phyloP scores from a whole-genome alignment of 441 rosid genomes.

The Gossypium trilobum region DNA sequence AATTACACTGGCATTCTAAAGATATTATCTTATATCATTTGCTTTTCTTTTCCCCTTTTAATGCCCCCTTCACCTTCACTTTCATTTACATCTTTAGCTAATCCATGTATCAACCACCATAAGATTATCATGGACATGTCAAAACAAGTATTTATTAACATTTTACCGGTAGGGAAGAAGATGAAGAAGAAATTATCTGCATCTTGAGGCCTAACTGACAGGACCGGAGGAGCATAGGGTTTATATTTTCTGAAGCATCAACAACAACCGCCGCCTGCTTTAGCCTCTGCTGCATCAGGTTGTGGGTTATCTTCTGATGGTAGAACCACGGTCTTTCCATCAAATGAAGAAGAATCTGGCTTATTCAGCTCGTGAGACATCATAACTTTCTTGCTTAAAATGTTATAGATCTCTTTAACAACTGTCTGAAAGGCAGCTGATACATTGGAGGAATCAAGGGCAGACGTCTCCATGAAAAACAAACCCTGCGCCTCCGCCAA shows the following conservation, averaged over 20 bases:
- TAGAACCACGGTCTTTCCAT: slow-evolving; percentile 64
- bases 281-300: slow-evolving; percentile 22
- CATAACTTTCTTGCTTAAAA: slow-evolving; percentile 84
- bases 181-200: slow-evolving; percentile 14
- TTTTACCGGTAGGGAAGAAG: slow-evolving; percentile 1
- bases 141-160: background rate
- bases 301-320: slow-evolving; percentile 28
- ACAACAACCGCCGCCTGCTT: slow-evolving; percentile 57
- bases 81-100: background rate
- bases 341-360: slow-evolving; percentile 49
- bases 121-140: background rate
- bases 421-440: slow-evolving; percentile 58
- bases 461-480: slow-evolving; percentile 70
- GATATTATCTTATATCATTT: background rate
- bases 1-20: background rate
- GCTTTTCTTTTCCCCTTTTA: background rate
- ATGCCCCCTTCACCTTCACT: background rate
- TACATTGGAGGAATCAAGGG: slow-evolving; percentile 63
- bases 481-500: slow-evolving; percentile 59
- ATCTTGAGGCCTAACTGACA: background rate
- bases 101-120: background rate
- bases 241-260: slow-evolving; percentile 9
- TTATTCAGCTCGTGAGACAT: slow-evolving; percentile 63
- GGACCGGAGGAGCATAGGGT: background rate
- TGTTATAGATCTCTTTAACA: slow-evolving; percentile 64